Evolutionary conservation across 2,329 filamentous ascomycete genomes (phyloP), one percentile per base, ranked within the genome.

Genomic region (Fusarium avenaceum): DNA sequence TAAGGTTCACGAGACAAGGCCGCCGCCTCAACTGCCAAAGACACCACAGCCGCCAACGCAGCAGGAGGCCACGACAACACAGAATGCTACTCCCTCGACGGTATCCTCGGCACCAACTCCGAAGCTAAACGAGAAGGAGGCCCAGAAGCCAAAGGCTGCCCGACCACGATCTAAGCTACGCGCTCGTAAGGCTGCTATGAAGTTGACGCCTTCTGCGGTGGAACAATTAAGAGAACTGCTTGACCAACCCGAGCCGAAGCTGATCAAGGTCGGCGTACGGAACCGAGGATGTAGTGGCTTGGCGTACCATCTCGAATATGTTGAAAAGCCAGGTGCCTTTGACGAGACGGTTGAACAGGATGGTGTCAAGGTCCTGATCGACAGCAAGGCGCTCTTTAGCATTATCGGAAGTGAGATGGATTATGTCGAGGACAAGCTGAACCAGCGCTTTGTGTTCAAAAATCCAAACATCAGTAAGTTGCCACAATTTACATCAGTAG

Each of bases 351-450:
- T 99, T 2, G 94, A 96, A 77, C 96, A 99, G 78, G 96, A 98
- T 75, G 96, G 95, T 0, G 95, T 99, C 58, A 95, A 92, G 80
- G 95, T 99, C 33, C 79, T 98, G 77, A 96, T 99, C 58, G 96
- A 99, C 79, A 97, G 93, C 85, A 98, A 97, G 83, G 96, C 96
- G 42, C 83, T 99, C 49, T 94, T 99, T 78, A 98, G 95, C 80
- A 98, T 99, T 54, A 97, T 99, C 74, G 96, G 96, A 7, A 97
- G 92, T 76, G 95, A 98, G 82, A 99, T 99, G 96, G 96, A 99
- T 77, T 99, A 95, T 94, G 86, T 95, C 13, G 94, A 98, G 81
- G 96, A 98, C 74, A 97, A 97, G 83, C 82, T 99, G 69, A 97
- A 91, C 78, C 88, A 94, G 80, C 86, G 92, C 69, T 99, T 99